These are phyloP conservation scores for Prototheca wickerhamii DNA, from an alignment of 163 green algal species.

Conservation along the genomic window DNA sequence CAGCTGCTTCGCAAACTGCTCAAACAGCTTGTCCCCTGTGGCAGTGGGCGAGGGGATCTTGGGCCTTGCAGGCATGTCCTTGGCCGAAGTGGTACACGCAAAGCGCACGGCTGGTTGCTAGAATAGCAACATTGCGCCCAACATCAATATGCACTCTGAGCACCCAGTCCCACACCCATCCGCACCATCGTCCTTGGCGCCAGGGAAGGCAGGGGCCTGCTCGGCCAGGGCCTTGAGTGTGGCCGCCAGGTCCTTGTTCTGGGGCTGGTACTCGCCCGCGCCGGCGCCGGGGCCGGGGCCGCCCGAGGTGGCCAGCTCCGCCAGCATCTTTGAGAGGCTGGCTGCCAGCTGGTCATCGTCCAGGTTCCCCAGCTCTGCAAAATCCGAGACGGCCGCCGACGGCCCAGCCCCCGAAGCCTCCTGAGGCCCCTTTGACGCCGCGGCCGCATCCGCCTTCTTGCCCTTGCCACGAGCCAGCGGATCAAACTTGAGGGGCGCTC, in stretches of 20 bases:
- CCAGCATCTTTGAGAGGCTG: slow-evolving; percentile 15
- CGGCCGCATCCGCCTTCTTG: no score
- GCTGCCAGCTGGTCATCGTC: slow-evolving; percentile 9
- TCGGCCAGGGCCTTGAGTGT: slow-evolving; percentile 33
- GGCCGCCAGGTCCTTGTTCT: slow-evolving; percentile 12
- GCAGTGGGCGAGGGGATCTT: not conserved
- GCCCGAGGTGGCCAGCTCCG: slow-evolving; percentile 11
- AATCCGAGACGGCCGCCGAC: not conserved
- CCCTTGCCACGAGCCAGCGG: slow-evolving; percentile 13
- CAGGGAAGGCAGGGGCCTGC: slow-evolving; percentile 21
- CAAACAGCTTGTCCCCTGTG: slow-evolving; percentile 10
- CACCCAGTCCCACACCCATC: no score
- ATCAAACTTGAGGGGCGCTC: slow-evolving; percentile 17
- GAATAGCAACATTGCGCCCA: no score
- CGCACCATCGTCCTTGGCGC: slow-evolving; percentile 5
- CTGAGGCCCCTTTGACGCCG: no score
- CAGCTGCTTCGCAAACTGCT: slow-evolving; percentile 9
- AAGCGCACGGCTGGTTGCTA: no score
- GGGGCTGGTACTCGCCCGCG: slow-evolving; percentile 7
- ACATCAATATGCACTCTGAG: no score
- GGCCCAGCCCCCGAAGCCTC: not conserved
- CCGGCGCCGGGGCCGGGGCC: not conserved
- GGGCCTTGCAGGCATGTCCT: not conserved
- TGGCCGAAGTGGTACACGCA: no score
- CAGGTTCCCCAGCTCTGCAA: not conserved